phyloP scores from a whole-genome alignment of 352 stramenopile genomes.

The Sclerospora graminicola region DNA sequence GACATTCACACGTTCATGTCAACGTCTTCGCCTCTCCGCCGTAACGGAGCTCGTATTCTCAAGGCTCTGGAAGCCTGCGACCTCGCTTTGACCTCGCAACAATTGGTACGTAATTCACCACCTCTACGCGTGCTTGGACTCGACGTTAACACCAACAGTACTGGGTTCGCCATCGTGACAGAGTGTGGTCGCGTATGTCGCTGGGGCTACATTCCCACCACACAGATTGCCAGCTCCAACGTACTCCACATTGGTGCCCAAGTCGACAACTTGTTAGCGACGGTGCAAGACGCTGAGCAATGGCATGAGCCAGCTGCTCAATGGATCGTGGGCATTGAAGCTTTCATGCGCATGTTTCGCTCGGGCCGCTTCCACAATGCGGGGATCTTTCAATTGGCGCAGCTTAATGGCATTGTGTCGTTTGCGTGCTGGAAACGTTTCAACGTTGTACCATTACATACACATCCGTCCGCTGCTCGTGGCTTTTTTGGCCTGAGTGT shows the following conservation, averaged over 20 bases:
- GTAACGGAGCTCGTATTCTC: constrained; percentile 41
- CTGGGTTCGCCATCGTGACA: constrained; percentile 58
- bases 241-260: constrained; percentile 48
- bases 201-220: constrained; percentile 53
- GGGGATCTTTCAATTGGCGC: constrained; percentile 77
- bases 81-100: constrained; percentile 11
- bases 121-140: constrained; percentile 57
- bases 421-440: constrained; percentile 70
- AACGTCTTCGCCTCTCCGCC: constrained; percentile 28
- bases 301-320: constrained; percentile 3
- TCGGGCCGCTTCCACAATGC: constrained; percentile 70
- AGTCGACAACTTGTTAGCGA: constrained; percentile 34
- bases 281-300: constrained; percentile 20
- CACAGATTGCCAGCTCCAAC: constrained; percentile 49
- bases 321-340: constrained; percentile 77
- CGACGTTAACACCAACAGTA: constrained; percentile 82
- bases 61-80: constrained; percentile 32
- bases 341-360: constrained; percentile 79
- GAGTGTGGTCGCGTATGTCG: constrained; percentile 35
- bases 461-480: constrained; percentile 68
- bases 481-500: constrained; percentile 36
- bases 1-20: too few relatives aligned
- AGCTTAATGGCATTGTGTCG: constrained; percentile 81
- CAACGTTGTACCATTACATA: constrained; percentile 36
- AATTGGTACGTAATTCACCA: constrained; percentile 20